These are phyloP conservation scores for Arabidopsis lyrata DNA, from an alignment of 441 rosid genomes.

Conservation along the genomic window DNA sequence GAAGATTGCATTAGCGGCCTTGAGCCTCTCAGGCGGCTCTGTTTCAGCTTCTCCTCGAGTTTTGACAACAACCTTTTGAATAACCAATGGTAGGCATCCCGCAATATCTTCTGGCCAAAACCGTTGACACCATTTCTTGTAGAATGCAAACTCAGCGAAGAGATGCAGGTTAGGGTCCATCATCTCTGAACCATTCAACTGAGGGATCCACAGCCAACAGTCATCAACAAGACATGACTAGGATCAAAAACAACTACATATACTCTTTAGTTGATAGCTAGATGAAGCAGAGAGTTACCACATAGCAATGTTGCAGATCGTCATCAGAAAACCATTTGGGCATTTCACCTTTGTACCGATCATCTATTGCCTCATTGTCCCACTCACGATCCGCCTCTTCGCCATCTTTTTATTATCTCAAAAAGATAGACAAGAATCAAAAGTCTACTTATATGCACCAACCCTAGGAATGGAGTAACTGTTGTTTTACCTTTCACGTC, in stretches of 20 bases:
- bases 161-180: background rate
- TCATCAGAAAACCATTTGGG: constrained; percentile 7
- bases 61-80: background rate
- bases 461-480: background rate
- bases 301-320: background rate
- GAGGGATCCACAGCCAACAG: background rate
- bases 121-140: background rate
- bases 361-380: background rate
- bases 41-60: background rate
- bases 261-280: background rate
- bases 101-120: background rate
- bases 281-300: constrained; percentile 1
- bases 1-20: constrained; percentile 3
- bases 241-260: background rate
- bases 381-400: background rate
- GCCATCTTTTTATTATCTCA: too few relatives aligned
- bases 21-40: background rate
- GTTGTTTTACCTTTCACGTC: background rate
- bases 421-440: too few relatives aligned
- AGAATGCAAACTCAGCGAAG: constrained; percentile 15
- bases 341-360: constrained; percentile 8
- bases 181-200: constrained; percentile 1
- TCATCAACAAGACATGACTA: background rate
- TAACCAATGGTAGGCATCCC: background rate
- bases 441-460: too few relatives aligned